Conservation (phyloP, 495 filamentous ascomycete genomes). For the Xylaria acuta region DNA sequence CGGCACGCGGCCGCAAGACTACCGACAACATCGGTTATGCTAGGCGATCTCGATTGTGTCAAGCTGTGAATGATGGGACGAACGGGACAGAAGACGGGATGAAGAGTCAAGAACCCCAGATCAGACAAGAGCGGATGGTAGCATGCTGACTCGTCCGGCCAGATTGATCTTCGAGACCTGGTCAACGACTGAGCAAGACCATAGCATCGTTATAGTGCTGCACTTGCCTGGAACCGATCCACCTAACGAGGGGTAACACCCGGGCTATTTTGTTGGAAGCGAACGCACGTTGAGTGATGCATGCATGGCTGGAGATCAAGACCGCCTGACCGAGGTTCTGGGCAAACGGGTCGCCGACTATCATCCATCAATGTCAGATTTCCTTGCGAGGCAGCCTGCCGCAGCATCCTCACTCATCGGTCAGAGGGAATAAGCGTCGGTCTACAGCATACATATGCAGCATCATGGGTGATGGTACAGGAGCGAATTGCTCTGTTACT, state of each 20-base stretch:
- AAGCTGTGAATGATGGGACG: neutral
- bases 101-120: constrained; percentile 5
- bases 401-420: constrained; percentile 9
- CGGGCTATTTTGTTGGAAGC: constrained; percentile 24
- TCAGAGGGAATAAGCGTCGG: neutral
- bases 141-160: neutral
- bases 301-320: constrained; percentile 27
- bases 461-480: neutral
- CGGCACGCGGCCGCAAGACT: constrained; percentile 4
- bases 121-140: constrained; percentile 1
- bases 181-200: constrained; percentile 10
- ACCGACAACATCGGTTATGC: constrained; percentile 19
- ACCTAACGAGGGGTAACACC: constrained; percentile 24
- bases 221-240: constrained; percentile 25
- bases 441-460: neutral
- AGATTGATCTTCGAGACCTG: constrained; percentile 20
- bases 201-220: constrained; percentile 14
- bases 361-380: constrained; percentile 16
- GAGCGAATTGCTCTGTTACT: neutral
- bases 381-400: neutral
- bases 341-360: neutral
- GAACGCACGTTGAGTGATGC: constrained; percentile 26
- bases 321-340: constrained; percentile 22
- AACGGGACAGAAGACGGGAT: neutral
- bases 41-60: neutral